phyloP scores from a whole-genome alignment of 306 rosid genomes.

The Urtica urens region DNA sequence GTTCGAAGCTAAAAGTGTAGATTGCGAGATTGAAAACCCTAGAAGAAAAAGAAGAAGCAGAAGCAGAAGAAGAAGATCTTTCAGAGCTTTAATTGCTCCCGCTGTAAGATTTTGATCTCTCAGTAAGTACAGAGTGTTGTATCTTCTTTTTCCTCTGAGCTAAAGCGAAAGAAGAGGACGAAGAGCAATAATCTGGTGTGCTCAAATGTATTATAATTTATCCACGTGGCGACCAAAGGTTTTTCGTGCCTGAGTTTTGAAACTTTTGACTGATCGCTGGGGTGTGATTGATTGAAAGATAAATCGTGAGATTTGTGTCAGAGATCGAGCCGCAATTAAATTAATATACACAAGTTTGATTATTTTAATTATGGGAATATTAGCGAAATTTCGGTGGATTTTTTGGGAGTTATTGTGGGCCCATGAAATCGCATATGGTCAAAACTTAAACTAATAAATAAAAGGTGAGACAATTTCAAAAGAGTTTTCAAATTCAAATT shows the following conservation, averaged over 20 bases:
- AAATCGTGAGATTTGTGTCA: background rate
- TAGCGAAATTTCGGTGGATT: constrained; percentile 8
- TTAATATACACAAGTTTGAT: background rate
- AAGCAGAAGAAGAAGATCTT: background rate
- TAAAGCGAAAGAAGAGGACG: constrained; percentile 5
- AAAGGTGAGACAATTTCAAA: background rate
- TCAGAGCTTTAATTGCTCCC: constrained; percentile 11
- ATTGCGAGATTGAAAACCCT: constrained; percentile 5
- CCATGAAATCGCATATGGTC: constrained; percentile 6
- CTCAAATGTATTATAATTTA: background rate
- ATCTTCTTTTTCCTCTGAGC: background rate
- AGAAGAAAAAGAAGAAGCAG: background rate
- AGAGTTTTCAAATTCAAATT: too few relatives aligned
- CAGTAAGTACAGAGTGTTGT: constrained; percentile 18
- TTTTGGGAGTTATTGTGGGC: constrained; percentile 8
- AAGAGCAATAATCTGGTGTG: constrained; percentile 4
- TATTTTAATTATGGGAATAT: background rate
- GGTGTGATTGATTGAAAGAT: background rate
- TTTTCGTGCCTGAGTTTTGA: background rate
- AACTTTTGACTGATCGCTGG: background rate
- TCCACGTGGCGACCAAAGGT: constrained; percentile 15
- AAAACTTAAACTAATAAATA: background rate
- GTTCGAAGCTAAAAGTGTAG: background rate
- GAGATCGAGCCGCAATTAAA: too few relatives aligned
- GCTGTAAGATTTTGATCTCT: constrained; percentile 26